Conservation (phyloP, 805 yeast species). For the Kodamaea hsintzibuensis region DNA sequence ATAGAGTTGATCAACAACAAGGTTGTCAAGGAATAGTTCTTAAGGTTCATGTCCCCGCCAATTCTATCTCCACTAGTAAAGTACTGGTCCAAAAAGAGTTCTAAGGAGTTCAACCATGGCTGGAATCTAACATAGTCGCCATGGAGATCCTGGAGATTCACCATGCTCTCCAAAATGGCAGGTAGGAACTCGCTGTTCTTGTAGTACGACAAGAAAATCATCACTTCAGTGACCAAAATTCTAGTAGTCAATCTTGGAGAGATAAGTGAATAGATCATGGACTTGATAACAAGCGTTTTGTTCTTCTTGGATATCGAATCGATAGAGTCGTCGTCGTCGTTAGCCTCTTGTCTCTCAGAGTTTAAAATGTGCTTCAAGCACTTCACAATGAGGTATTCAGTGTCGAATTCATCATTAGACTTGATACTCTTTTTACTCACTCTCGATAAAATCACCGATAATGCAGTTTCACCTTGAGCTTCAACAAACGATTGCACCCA, state of each 20-base stretch:
- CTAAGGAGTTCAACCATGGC: constrained; percentile 43
- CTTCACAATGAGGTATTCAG: constrained; percentile 37
- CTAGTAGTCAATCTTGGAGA: constrained; percentile 44
- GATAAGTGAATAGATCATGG: constrained; percentile 38
- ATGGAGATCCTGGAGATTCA: constrained; percentile 31
- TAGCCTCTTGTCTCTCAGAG: constrained; percentile 19
- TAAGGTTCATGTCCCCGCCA: constrained; percentile 23
- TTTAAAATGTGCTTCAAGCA: constrained; percentile 39
- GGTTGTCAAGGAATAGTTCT: constrained; percentile 37
- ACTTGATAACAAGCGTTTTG: constrained; percentile 34
- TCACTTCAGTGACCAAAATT: constrained; percentile 41
- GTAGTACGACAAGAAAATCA: constrained; percentile 36
- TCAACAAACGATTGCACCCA: constrained; percentile 38
- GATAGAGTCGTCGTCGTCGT: constrained; percentile 10
- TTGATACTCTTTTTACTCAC: constrained; percentile 44
- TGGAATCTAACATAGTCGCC: constrained; percentile 40
- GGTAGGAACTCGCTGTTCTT: constrained; percentile 26
- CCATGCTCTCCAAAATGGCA: constrained; percentile 32
- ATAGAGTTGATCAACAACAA: constrained; percentile 37
- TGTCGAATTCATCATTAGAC: constrained; percentile 45
- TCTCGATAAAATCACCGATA: constrained; percentile 38
- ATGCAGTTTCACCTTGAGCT: constrained; percentile 46
- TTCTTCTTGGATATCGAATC: constrained; percentile 19
- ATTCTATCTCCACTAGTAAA: constrained; percentile 16
- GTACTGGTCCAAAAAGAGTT: constrained; percentile 34